These are phyloP conservation scores for Suillus clintonianus DNA, from an alignment of 768 basidiomycete species.

Conservation along the genomic window DNA sequence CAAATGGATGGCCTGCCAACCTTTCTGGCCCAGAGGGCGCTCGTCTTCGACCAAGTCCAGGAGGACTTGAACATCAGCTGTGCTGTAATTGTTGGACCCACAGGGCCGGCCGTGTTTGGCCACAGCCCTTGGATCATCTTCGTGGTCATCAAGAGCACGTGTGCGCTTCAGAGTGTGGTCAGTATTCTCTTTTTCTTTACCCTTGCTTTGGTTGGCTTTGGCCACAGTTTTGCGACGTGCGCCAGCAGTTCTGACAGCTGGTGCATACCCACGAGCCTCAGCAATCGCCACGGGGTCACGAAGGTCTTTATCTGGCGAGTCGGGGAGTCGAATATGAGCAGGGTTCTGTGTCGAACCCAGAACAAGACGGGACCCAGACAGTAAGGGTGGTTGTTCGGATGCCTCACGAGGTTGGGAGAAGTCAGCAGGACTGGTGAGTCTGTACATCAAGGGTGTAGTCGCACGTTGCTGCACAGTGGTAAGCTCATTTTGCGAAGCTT, in stretches of 20 bases:
- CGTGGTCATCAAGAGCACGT: neutral
- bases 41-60: constrained; percentile 12
- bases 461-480: too few species aligned
- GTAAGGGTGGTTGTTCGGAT: too few species aligned
- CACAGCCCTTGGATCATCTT: neutral
- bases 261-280: neutral
- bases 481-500: too few species aligned
- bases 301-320: neutral
- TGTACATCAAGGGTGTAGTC: too few species aligned
- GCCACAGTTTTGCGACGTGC: neutral
- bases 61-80: constrained; percentile 15
- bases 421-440: too few species aligned
- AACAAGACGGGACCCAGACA: too few species aligned
- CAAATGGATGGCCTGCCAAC: constrained; percentile 14
- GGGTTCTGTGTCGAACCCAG: neutral
- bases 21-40: constrained; percentile 21
- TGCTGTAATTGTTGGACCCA: constrained; percentile 16
- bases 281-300: neutral
- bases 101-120: neutral
- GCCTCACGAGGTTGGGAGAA: too few species aligned
- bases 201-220: neutral
- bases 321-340: neutral
- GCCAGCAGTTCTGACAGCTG: neutral
- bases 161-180: neutral
- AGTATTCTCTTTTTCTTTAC: neutral